Conservation (phyloP, 2,329 filamentous ascomycete genomes). For the Pseudocercospora cruenta region DNA sequence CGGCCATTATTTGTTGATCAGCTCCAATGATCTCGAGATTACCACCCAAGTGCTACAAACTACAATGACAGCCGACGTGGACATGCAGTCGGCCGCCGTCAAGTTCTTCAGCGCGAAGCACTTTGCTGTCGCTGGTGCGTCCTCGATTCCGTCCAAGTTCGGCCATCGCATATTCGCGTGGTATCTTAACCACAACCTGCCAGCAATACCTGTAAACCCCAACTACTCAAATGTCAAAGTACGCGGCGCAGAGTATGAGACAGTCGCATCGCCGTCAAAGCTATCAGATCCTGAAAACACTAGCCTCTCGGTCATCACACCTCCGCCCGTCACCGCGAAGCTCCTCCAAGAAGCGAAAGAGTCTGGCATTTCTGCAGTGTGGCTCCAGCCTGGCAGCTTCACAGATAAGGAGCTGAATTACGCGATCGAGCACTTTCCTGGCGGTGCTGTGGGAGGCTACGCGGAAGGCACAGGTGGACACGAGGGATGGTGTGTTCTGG, state of each 20-base stretch:
- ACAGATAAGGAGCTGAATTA: conserved; percentile 74
- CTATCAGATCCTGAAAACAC: conserved; percentile 71
- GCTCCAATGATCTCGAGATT: not conserved
- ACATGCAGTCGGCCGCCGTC: conserved; percentile 71
- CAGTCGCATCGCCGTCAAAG: conserved; percentile 66
- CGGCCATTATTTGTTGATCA: not conserved
- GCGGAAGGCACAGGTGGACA: conserved; percentile 66
- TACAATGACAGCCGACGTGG: too few species aligned
- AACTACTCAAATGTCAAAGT: conserved; percentile 67
- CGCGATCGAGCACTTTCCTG: conserved; percentile 67
- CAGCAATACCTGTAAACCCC: conserved; percentile 84
- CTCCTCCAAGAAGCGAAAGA: conserved; percentile 77
- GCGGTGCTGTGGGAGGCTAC: conserved; percentile 69
- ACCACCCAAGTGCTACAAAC: too few species aligned
- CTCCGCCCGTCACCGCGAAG: conserved; percentile 73
- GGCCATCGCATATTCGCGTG: conserved; percentile 90
- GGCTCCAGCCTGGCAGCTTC: conserved; percentile 89
- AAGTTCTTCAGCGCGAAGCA: conserved; percentile 78
- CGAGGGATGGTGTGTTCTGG: conserved; percentile 86
- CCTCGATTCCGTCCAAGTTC: conserved; percentile 80
- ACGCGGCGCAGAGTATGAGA: conserved; percentile 60
- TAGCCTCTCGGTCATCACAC: conserved; percentile 83
- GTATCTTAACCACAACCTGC: conserved; percentile 78
- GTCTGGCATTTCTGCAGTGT: conserved; percentile 74
- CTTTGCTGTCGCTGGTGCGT: conserved; percentile 90